A percentile compares a stretch with the other conserved stretches of the same genome.
These are phyloP conservation scores for Leptographium flavum DNA, from an alignment of 2,329 filamentous ascomycete species.

Conservation along the genomic window DNA sequence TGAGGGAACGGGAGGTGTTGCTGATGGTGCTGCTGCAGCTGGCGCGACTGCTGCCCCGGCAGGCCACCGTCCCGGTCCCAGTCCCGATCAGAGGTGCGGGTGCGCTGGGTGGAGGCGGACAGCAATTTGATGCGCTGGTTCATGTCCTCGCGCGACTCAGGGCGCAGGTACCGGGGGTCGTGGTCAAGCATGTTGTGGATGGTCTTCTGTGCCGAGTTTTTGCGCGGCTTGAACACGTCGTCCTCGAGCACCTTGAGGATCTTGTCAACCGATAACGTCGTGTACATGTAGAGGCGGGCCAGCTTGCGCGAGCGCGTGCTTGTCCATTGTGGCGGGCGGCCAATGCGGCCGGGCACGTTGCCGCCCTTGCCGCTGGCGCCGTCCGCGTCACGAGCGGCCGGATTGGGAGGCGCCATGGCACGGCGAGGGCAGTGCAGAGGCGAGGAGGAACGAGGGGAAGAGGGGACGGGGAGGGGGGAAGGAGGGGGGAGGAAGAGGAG, in stretches of 20 bases:
- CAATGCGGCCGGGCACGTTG: constrained; percentile 20
- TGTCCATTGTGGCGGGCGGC: constrained; percentile 43
- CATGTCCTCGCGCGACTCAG: constrained; percentile 36
- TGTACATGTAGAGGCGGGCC: constrained; percentile 42
- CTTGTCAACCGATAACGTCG: constrained; percentile 33
- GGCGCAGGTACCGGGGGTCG: constrained; percentile 42
- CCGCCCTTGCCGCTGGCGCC: constrained; percentile 4
- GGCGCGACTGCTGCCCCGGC: background rate
- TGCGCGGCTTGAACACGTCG: constrained; percentile 29
- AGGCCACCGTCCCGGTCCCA: background rate
- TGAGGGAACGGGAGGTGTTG: too few species aligned
- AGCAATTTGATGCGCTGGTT: constrained; percentile 32
- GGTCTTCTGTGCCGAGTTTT: constrained; percentile 45
- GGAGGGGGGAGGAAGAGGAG: background rate
- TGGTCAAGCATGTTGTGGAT: constrained; percentile 42
- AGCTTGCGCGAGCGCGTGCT: constrained; percentile 36
- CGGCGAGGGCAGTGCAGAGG: background rate
- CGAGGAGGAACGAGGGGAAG: background rate
- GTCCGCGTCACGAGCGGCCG: constrained; percentile 7
- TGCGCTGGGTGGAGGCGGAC: constrained; percentile 23
- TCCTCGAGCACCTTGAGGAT: constrained; percentile 34
- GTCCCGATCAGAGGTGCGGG: constrained; percentile 9
- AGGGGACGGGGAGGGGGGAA: background rate
- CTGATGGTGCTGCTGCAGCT: background rate
- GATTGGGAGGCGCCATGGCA: constrained; percentile 8